phyloP scores from a whole-genome alignment of 2,329 filamentous ascomycete species.

The Mollisiaceae sp. region DNA sequence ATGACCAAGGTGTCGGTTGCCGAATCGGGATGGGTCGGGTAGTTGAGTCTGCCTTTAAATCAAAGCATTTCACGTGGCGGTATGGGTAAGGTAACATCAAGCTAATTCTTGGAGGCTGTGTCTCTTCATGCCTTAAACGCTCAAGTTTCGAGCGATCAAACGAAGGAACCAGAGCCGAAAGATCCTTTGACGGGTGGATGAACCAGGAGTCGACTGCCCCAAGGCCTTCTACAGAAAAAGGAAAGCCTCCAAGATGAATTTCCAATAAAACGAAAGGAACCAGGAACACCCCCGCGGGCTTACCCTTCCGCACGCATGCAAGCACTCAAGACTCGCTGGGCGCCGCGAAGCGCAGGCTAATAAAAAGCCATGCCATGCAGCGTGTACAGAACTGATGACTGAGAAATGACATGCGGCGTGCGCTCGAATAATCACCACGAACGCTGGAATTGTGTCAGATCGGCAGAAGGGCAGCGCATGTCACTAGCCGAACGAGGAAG shows the following conservation, averaged over 20 bases:
- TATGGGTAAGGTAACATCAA: too few species aligned
- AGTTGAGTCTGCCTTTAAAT: too few species aligned
- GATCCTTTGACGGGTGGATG: neutral
- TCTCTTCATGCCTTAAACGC: too few species aligned
- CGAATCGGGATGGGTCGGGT: too few species aligned
- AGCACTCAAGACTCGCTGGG: neutral
- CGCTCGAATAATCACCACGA: neutral
- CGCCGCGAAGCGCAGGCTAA: neutral
- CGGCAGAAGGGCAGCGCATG: slow-evolving; percentile 8
- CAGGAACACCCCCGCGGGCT: neutral
- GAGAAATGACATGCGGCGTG: slow-evolving; percentile 7
- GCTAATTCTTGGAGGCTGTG: too few species aligned
- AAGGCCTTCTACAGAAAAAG: neutral
- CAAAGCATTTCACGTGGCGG: too few species aligned
- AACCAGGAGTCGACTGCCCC: neutral
- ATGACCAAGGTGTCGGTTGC: too few species aligned
- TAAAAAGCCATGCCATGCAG: neutral
- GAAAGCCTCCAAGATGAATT: neutral
- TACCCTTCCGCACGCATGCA: neutral
- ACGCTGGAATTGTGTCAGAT: neutral
- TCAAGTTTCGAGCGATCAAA: neutral
- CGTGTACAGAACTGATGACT: neutral
- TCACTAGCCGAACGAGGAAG: slow-evolving; percentile 3
- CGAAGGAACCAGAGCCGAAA: neutral
- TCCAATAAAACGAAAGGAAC: neutral